Percentiles rank a stretch among this genome's conserved stretches.
Conservation (phyloP, 2,329 filamentous ascomycete genomes). For the Phaeosphaeria sp. region DNA sequence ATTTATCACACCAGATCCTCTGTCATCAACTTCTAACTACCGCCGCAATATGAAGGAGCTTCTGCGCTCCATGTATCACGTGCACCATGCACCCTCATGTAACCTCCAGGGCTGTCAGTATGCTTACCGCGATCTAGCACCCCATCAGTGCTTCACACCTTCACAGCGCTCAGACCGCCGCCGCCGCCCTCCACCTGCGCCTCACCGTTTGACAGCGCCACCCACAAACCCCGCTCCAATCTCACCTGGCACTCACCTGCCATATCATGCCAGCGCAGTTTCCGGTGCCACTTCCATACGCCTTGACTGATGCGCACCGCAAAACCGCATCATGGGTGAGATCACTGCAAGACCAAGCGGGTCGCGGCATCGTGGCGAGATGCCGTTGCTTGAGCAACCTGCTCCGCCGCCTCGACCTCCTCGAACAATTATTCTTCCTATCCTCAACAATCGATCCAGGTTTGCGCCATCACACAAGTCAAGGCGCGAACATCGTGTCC, state of each 20-base stretch:
- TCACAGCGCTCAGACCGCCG: neutral
- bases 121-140: too few species aligned
- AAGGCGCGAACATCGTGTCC: neutral
- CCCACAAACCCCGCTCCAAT: neutral
- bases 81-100: too few species aligned
- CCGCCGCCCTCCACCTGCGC: neutral
- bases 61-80: too few species aligned
- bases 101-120: too few species aligned
- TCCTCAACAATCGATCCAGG: neutral
- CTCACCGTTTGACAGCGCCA: neutral
- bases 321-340: slow-evolving; percentile 3
- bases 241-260: neutral
- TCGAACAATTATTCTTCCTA: neutral
- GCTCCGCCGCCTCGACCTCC: neutral
- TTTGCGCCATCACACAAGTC: neutral
- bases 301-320: neutral
- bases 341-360: neutral
- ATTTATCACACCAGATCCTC: too few species aligned
- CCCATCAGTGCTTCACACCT: neutral
- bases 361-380: neutral
- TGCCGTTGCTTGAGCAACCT: neutral
- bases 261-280: neutral
- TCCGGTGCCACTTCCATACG: neutral
- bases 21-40: too few species aligned
- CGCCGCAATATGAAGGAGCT: too few species aligned